These are phyloP conservation scores for Cystoisospora suis DNA, from an alignment of 169 alveolate genomes.

Conservation along the genomic window DNA sequence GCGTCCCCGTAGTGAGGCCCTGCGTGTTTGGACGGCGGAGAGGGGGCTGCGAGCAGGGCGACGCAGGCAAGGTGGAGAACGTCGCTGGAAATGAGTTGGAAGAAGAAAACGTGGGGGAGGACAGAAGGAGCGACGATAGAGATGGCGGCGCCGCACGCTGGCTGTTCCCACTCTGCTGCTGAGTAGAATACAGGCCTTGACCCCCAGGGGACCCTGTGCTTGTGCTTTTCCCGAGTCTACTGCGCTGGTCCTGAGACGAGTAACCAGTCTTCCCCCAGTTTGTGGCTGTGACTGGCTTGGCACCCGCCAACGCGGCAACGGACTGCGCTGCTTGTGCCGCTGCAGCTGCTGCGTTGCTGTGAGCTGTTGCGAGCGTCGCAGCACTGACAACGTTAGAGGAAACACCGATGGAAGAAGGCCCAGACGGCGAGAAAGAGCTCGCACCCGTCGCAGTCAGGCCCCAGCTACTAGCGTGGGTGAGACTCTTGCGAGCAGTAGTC, in stretches of 20 bases:
- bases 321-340: slow-evolving; percentile 22
- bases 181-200: not conserved
- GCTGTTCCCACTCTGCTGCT: not conserved
- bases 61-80: not conserved
- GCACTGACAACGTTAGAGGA: not conserved
- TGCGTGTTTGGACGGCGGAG: not conserved
- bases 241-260: not conserved
- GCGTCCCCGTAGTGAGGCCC: not conserved
- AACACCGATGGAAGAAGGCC: no score
- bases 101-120: not conserved
- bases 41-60: not conserved
- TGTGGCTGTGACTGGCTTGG: no score
- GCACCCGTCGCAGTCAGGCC: no score
- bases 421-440: no score
- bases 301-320: no score
- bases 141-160: slow-evolving; percentile 7
- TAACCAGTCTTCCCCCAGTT: not conserved
- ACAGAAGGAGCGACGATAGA: not conserved
- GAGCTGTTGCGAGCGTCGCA: not conserved
- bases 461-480: no score
- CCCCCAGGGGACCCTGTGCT: not conserved
- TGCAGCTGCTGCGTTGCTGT: slow-evolving; percentile 26
- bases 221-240: not conserved
- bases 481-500: no score
- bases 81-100: not conserved